phyloP scores from a whole-genome alignment of 1,284 basidiomycete species.

The Trichosporon asahii region DNA sequence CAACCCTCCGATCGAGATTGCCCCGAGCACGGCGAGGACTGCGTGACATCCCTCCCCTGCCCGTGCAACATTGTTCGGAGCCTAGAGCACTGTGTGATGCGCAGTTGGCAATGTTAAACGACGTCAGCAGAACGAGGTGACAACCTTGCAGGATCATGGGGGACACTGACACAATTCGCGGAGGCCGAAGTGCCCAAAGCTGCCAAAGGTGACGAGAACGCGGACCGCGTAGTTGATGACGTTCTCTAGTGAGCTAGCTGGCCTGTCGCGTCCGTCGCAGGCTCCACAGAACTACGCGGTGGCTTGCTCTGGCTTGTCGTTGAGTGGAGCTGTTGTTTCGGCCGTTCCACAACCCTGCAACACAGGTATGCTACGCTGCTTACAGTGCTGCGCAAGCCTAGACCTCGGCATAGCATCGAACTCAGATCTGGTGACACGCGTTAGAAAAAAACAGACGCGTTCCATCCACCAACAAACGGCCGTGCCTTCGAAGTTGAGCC shows the following conservation, averaged over 20 bases:
- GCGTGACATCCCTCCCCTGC: too few relatives aligned
- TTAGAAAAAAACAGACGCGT: too few relatives aligned
- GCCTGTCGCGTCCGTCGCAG: background rate
- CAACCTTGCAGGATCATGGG: background rate
- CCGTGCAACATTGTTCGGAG: too few relatives aligned
- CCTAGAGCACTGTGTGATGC: too few relatives aligned
- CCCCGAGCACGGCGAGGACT: background rate
- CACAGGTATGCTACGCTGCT: background rate
- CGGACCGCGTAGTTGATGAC: background rate
- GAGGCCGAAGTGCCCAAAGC: background rate
- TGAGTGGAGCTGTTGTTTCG: background rate
- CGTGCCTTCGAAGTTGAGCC: too few relatives aligned
- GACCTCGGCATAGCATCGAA: background rate
- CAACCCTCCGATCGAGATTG: background rate
- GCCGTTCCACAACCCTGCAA: background rate
- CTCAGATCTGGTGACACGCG: background rate
- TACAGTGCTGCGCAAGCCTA: background rate
- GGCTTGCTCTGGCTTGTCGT: background rate
- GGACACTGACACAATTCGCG: background rate
- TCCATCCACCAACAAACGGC: too few relatives aligned
- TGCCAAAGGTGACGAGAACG: background rate
- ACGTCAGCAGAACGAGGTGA: background rate
- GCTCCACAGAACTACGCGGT: background rate
- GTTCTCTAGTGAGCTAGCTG: background rate
- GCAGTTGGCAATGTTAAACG: background rate